Conservation (phyloP, 202 grass and related monocot species). For the Elaeis oleifera region DNA sequence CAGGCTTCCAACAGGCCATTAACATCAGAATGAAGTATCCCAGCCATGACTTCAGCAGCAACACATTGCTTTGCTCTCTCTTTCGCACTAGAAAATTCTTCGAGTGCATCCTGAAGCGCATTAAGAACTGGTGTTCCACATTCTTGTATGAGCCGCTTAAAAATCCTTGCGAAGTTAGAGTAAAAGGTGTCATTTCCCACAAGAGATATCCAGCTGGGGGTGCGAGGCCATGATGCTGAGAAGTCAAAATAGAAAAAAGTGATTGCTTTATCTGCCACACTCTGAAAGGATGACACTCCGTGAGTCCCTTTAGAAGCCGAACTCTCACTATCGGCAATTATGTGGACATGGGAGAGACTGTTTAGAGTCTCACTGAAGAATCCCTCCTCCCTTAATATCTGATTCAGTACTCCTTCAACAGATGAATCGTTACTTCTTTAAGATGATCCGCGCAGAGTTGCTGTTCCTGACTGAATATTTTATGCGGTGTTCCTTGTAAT, state of each 20-base stretch:
- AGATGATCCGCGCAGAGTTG: slow-evolving; percentile 22
- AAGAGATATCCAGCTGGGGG: slow-evolving; percentile 87
- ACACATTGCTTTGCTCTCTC: slow-evolving; percentile 97
- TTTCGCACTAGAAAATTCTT: slow-evolving; percentile 79
- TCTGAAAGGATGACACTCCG: slow-evolving; percentile 77
- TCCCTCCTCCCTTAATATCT: slow-evolving; percentile 65
- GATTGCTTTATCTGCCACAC: slow-evolving; percentile 68
- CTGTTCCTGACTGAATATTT: slow-evolving; percentile 28
- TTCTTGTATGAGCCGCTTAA: slow-evolving; percentile 90
- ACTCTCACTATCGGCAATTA: slow-evolving; percentile 67
- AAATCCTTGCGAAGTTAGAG: slow-evolving; percentile 90
- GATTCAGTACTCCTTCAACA: slow-evolving; percentile 52
- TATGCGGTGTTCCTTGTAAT: slow-evolving; percentile 58
- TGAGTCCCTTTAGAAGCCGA: slow-evolving; percentile 53
- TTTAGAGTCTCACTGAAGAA: slow-evolving; percentile 68
- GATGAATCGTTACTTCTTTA: slow-evolving; percentile 28
- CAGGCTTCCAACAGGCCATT: slow-evolving; percentile 42
- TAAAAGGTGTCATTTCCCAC: slow-evolving; percentile 55
- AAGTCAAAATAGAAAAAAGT: slow-evolving; percentile 98
- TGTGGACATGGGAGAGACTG: slow-evolving; percentile 80
- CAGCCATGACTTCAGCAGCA: slow-evolving; percentile 89
- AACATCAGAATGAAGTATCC: slow-evolving; percentile 86
- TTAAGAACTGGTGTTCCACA: slow-evolving; percentile 59
- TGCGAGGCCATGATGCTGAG: slow-evolving; percentile 79
- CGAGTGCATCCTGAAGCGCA: slow-evolving; percentile 47